Evolutionary conservation across 2,329 filamentous ascomycete genomes (phyloP).

Genomic region (Chalara sp.): DNA sequence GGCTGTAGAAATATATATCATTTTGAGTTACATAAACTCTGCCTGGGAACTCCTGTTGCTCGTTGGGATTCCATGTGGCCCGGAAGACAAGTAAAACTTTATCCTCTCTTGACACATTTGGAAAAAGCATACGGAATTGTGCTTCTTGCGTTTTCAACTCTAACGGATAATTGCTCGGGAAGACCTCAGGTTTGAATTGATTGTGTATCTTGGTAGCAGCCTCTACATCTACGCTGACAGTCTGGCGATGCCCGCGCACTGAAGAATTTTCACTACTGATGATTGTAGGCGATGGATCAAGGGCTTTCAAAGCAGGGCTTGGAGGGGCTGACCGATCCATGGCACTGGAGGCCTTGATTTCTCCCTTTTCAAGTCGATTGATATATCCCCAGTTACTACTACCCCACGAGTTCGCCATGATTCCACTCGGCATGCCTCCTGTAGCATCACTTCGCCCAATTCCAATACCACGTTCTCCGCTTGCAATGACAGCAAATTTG

Average conservation of each 20-base stretch:
- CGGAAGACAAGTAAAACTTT: conserved; percentile 88
- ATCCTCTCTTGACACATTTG: conserved; percentile 67
- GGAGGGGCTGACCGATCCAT: conserved; percentile 16
- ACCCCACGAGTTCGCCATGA: conserved; percentile 93
- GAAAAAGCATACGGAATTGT: conserved; percentile 89
- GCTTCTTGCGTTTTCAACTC: conserved; percentile 82
- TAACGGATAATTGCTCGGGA: conserved; percentile 70
- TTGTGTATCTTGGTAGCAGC: conserved; percentile 21
- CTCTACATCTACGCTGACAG: conserved; percentile 30
- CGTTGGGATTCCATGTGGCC: conserved; percentile 74
- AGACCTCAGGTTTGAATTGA: conserved; percentile 36
- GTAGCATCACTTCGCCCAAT: conserved; percentile 52
- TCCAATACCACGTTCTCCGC: conserved; percentile 65
- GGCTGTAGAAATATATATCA: conserved; percentile 93
- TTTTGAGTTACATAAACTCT: conserved; percentile 82
- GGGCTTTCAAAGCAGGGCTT: conserved; percentile 18
- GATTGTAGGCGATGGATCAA: conserved; percentile 20
- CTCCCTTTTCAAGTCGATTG: conserved; percentile 51
- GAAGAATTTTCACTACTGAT: conserved; percentile 21
- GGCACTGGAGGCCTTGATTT: conserved; percentile 28
- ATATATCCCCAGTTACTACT: conserved; percentile 73
- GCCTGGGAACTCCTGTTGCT: conserved; percentile 71
- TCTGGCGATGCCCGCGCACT: conserved; percentile 23
- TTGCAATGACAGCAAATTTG: conserved; percentile 74
- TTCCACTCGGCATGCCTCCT: conserved; percentile 72